These are phyloP conservation scores for Mayamaea pseudoterrestris DNA, from an alignment of 108 stramenopile species.

Conservation along the genomic window DNA sequence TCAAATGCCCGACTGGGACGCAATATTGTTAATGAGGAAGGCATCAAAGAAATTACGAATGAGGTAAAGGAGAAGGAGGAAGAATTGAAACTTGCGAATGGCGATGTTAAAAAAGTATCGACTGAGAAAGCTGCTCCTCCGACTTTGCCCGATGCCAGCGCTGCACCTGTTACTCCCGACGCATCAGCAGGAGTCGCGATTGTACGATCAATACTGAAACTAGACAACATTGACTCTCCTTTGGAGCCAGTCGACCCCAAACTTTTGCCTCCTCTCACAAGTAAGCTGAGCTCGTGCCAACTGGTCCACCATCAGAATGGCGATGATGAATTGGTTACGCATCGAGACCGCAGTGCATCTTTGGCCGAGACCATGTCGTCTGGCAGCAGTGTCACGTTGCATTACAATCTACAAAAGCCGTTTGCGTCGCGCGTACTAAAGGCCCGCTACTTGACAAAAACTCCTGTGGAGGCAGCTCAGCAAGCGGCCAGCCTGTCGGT, in stretches of 20 bases:
- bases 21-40: not conserved
- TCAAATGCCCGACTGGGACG: slow-evolving; percentile 23
- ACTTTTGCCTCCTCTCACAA: not conserved
- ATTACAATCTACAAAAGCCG: slow-evolving; percentile 47
- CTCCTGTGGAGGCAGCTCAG: slow-evolving; percentile 37
- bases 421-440: slow-evolving; percentile 40
- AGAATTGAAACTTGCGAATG: not conserved
- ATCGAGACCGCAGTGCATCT: not conserved
- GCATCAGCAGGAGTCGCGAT: not conserved
- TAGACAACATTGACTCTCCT: not conserved
- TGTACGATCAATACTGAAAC: not conserved
- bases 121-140: slow-evolving; percentile 2
- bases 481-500: slow-evolving; percentile 10
- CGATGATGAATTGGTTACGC: not conserved
- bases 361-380: not conserved
- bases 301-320: not conserved
- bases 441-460: slow-evolving; percentile 72
- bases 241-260: not conserved
- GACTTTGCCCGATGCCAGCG: not conserved
- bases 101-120: not conserved
- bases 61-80: too few species aligned
- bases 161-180: too few species aligned
- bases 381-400: slow-evolving; percentile 5
- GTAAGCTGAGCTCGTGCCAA: not conserved
- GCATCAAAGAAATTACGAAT: not conserved